Evolutionary conservation across 2,329 filamentous ascomycete species (phyloP).

Genomic region (Paracorniculantispora psalliotae): DNA sequence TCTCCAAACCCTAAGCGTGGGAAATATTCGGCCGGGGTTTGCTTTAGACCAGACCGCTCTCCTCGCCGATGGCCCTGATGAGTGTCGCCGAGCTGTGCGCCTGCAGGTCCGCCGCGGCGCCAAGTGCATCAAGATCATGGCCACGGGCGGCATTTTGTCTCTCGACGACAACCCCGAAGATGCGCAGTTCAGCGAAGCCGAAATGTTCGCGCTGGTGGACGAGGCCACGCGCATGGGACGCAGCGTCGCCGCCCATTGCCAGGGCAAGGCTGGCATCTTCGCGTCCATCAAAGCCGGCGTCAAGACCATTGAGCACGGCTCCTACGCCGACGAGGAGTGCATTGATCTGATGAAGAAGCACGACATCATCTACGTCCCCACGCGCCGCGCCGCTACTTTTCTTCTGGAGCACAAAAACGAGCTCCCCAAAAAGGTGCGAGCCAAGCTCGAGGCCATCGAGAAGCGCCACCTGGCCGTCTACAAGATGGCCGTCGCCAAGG

Average conservation of each 20-base stretch:
- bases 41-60: constrained; percentile 22
- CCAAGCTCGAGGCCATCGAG: constrained; percentile 30
- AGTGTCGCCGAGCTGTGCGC: constrained; percentile 35
- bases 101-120: constrained; percentile 37
- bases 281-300: constrained; percentile 34
- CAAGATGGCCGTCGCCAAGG: constrained; percentile 31
- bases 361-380: constrained; percentile 33
- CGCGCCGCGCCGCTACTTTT: constrained; percentile 32
- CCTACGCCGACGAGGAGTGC: constrained; percentile 37
- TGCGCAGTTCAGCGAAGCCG: constrained; percentile 35
- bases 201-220: constrained; percentile 32
- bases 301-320: constrained; percentile 35
- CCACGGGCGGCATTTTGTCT: constrained; percentile 35
- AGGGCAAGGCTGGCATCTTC: constrained; percentile 37
- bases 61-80: constrained; percentile 35
- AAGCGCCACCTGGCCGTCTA: constrained; percentile 30
- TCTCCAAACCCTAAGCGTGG: constrained; percentile 30
- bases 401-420: constrained; percentile 28
- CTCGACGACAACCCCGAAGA: constrained; percentile 34
- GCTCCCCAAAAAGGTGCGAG: constrained; percentile 29
- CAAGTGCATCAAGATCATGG: constrained; percentile 36
- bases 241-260: constrained; percentile 35
- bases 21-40: constrained; percentile 25
- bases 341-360: constrained; percentile 34
- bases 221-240: constrained; percentile 33